Evolutionary conservation across 139 green algal species (phyloP).

Genomic region (Haematococcus lacustris): DNA sequence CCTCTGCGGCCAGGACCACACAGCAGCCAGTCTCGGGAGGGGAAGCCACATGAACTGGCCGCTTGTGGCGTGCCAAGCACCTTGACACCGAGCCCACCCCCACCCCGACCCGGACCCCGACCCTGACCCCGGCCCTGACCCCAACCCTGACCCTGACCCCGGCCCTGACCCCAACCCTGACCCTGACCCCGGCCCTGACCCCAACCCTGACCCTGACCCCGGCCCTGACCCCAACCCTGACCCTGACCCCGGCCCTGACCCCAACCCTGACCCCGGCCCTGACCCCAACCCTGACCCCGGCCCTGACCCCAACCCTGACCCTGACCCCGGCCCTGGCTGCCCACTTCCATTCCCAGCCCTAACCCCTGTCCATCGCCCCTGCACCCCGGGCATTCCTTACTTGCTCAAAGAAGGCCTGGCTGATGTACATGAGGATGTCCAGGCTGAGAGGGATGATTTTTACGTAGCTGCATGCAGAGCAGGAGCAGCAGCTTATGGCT

Average conservation of each 20-base stretch:
- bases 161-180: neutral
- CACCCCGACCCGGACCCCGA: neutral
- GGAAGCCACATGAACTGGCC: too few species aligned
- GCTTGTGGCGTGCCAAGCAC: too few species aligned
- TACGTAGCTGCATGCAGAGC: constrained; percentile 20
- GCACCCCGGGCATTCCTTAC: neutral
- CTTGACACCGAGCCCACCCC: neutral
- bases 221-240: too few species aligned
- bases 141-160: neutral
- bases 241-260: neutral
- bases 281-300: neutral
- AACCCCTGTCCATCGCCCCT: neutral
- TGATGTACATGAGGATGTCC: constrained; percentile 34
- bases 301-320: neutral
- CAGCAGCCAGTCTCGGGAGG: too few species aligned
- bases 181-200: neutral
- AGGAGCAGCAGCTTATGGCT: neutral
- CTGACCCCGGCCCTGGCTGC: neutral
- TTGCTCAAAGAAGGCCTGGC: constrained; percentile 33
- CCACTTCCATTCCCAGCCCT: too few species aligned
- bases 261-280: neutral
- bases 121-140: neutral
- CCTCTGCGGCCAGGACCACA: neutral
- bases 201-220: neutral
- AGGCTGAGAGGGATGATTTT: constrained; percentile 33